Evolutionary conservation across 2,329 filamentous ascomycete species (phyloP), one percentile per base, ranked within the genome.

Genomic region (Neofusicoccum laricinum): DNA sequence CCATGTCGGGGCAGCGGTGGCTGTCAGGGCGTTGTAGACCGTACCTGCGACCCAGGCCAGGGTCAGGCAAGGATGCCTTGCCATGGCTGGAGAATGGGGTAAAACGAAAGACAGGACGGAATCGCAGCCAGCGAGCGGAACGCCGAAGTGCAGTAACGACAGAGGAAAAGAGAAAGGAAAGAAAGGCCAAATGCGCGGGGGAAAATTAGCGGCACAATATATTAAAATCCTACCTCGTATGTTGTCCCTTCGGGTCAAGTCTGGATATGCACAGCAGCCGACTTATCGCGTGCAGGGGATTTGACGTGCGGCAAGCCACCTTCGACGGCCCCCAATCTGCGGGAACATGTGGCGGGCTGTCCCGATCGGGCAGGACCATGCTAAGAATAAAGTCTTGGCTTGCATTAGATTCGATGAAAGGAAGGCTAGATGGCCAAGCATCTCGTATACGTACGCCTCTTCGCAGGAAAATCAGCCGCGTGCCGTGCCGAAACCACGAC

Each of bases 1-100:
- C 86, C 86, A 89, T 69, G 85, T 88, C 36, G 83, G 84, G 67
- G 84, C 81, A 25, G 84, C 81, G 25, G 21, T 8, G 30, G 21
- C 5, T 10, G 6, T 12, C 4, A 25, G 10, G 14, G 21, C 10
- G 34, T 14, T 6, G 55, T 2, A 15, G 55, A 21, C n/a, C 8
- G 15, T 17, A 1, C 10, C 15, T 32, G 19, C 4, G 55, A 45
- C 40, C n/a, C 25, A 59, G 25, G n/a, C 25, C 10, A 59, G 55
- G 55, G 55, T 15, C 14, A 58, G n/a, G 40, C 4, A 36, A 7
- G 55, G 41, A 15, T 46, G 41, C 19, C n/a, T 58, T 49, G 45
- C n/a, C 30, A 61, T 48, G 19, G 43, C 12, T 38, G 15, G 15
- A 41, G 5, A 7, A 10, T 3, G 57, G 17, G n/a, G 15, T 7